phyloP scores from a whole-genome alignment of 2,329 filamentous ascomycete genomes.

The Fusarium siculi region DNA sequence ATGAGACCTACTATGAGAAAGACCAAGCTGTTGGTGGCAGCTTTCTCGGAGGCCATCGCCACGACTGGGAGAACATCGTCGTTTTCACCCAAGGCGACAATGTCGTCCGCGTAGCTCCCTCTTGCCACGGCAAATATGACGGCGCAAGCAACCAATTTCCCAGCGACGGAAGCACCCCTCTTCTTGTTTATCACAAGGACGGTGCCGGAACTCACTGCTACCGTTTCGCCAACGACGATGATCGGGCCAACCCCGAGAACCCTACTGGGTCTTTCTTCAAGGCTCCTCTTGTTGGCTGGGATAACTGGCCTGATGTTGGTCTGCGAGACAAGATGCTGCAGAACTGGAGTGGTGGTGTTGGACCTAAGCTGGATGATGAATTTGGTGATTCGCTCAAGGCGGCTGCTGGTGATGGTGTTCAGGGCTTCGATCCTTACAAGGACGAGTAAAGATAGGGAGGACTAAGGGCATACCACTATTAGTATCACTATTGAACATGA shows the following conservation, averaged over 20 bases:
- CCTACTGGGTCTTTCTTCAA: slow-evolving; percentile 39
- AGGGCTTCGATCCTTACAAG: slow-evolving; percentile 43
- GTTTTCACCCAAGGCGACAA: slow-evolving; percentile 46
- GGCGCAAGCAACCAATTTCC: slow-evolving; percentile 39
- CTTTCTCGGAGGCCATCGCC: slow-evolving; percentile 50
- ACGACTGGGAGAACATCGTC: slow-evolving; percentile 56
- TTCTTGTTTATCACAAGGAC: slow-evolving; percentile 48
- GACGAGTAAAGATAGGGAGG: slow-evolving; percentile 19
- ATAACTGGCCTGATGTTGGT: slow-evolving; percentile 41
- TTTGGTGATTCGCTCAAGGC: slow-evolving; percentile 38
- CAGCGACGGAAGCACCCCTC: slow-evolving; percentile 32
- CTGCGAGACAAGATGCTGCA: slow-evolving; percentile 42
- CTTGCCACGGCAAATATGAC: slow-evolving; percentile 43
- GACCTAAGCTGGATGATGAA: slow-evolving; percentile 45
- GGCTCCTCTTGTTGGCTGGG: slow-evolving; percentile 44
- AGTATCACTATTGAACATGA: neutral
- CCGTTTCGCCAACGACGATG: slow-evolving; percentile 45
- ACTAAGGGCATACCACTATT: neutral
- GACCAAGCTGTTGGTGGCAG: slow-evolving; percentile 51
- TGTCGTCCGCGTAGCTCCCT: slow-evolving; percentile 44
- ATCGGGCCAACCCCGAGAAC: slow-evolving; percentile 42
- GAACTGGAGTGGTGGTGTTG: slow-evolving; percentile 43
- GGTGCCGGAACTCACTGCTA: slow-evolving; percentile 45
- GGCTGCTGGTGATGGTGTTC: slow-evolving; percentile 42
- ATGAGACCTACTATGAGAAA: slow-evolving; percentile 57